These are phyloP conservation scores for Globisporangium emineosum DNA, from an alignment of 352 stramenopile species.

Conservation along the genomic window DNA sequence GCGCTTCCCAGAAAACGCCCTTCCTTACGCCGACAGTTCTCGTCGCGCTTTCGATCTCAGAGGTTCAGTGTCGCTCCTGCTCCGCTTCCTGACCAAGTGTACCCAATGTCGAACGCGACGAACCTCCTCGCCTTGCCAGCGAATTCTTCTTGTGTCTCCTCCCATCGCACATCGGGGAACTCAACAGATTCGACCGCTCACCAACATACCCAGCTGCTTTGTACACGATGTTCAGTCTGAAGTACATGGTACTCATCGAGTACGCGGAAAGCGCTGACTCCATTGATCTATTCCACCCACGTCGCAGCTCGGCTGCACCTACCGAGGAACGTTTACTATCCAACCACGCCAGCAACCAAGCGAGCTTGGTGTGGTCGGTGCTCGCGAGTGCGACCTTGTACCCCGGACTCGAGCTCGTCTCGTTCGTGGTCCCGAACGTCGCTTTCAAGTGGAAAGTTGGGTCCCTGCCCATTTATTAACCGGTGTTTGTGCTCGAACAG, in stretches of 20 bases:
- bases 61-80: not conserved
- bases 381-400: not conserved
- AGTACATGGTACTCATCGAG: not conserved
- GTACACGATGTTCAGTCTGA: not conserved
- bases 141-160: not conserved
- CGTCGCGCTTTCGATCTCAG: not conserved
- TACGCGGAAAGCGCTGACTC: not conserved
- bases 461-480: not conserved
- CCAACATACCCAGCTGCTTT: not conserved
- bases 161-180: too few relatives aligned
- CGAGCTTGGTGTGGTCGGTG: not conserved
- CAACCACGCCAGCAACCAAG: not conserved
- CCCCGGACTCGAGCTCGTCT: not conserved
- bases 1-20: not conserved
- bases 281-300: not conserved
- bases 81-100: too few relatives aligned
- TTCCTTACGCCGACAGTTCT: not conserved
- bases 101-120: too few relatives aligned
- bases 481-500: not conserved
- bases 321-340: not conserved
- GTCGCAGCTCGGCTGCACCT: not conserved
- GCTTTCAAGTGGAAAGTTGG: not conserved
- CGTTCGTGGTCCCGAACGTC: not conserved
- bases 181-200: too few relatives aligned
- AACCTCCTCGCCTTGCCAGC: not conserved